Conservation (phyloP, 2,329 filamentous ascomycete genomes). For the Ophiocordyceps unilateralis region DNA sequence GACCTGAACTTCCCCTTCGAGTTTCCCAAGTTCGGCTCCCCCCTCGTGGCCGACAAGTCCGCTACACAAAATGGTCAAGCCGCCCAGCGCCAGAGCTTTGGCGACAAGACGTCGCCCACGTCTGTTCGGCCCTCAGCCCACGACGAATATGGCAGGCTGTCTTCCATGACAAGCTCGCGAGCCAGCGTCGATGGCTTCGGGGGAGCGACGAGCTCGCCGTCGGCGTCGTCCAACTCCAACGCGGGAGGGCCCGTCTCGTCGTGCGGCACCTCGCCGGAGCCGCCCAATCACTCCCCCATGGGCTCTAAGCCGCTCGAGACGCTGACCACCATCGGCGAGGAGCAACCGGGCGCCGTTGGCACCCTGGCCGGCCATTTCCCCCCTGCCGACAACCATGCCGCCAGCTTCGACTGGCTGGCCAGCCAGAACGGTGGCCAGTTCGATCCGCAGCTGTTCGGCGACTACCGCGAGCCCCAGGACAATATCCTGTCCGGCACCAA, state of each 20-base stretch:
- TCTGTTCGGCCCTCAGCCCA: neutral
- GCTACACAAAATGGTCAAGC: conserved; percentile 7
- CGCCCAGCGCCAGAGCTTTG: conserved; percentile 12
- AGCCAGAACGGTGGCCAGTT: conserved; percentile 75
- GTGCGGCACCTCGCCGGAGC: conserved; percentile 65
- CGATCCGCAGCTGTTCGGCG: conserved; percentile 79
- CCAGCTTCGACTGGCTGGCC: conserved; percentile 55
- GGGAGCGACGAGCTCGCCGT: conserved; percentile 45
- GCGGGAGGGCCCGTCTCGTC: conserved; percentile 39
- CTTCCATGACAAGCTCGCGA: conserved; percentile 26
- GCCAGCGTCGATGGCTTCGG: conserved; percentile 30
- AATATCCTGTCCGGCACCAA: conserved; percentile 52
- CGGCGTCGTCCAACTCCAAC: conserved; percentile 43
- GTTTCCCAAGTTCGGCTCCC: conserved; percentile 85
- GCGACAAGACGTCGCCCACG: conserved; percentile 8
- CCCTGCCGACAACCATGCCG: conserved; percentile 25
- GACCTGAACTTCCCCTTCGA: conserved; percentile 87
- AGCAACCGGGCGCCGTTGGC: conserved; percentile 27
- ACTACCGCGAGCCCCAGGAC: conserved; percentile 81
- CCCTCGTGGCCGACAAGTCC: conserved; percentile 29
- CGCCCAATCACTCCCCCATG: conserved; percentile 52
- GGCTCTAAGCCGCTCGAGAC: conserved; percentile 46
- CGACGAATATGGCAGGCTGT: neutral
- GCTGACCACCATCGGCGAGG: conserved; percentile 48
- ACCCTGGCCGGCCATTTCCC: conserved; percentile 13